Evolutionary conservation across 768 basidiomycete species (phyloP).

Genomic region (Crassisporium funariophilum): DNA sequence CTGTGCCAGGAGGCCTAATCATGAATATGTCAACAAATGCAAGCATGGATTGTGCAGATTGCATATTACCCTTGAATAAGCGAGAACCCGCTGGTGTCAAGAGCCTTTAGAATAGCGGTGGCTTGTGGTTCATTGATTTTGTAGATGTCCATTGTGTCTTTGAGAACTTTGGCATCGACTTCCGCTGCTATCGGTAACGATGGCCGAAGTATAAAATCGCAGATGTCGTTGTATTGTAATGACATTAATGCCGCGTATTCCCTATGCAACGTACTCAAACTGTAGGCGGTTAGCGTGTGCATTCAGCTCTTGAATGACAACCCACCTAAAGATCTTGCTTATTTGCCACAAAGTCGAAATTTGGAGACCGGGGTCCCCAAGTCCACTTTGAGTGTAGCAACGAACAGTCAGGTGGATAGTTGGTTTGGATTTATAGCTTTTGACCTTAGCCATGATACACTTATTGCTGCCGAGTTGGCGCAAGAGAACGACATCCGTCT

Average conservation of each 20-base stretch:
- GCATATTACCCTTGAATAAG: slow-evolving; percentile 86
- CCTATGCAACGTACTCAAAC: slow-evolving; percentile 87
- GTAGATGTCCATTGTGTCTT: slow-evolving; percentile 67
- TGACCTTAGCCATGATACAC: slow-evolving; percentile 68
- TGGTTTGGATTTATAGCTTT: slow-evolving; percentile 33
- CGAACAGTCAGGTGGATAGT: slow-evolving; percentile 61
- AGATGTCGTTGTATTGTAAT: slow-evolving; percentile 81
- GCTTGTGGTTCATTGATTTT: slow-evolving; percentile 95
- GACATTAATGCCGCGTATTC: slow-evolving; percentile 89
- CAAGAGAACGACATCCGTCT: slow-evolving; percentile 86
- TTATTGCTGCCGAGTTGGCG: slow-evolving; percentile 55
- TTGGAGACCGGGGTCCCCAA: slow-evolving; percentile 61
- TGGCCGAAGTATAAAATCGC: slow-evolving; percentile 69
- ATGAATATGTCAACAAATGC: slow-evolving; percentile 1
- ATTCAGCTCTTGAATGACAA: slow-evolving; percentile 23
- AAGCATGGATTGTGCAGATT: not conserved
- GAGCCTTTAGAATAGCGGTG: slow-evolving; percentile 76
- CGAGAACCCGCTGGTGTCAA: slow-evolving; percentile 75
- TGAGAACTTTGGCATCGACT: slow-evolving; percentile 54
- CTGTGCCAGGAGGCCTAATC: slow-evolving; percentile 91
- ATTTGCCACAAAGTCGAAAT: slow-evolving; percentile 72
- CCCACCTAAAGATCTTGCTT: slow-evolving; percentile 82
- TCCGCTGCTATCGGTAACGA: slow-evolving; percentile 48
- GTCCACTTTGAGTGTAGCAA: slow-evolving; percentile 42
- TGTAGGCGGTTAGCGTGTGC: slow-evolving; percentile 35